Base-by-base conservation (phyloP, 345 rosid species). In the Syzygium oleosum region DNA sequence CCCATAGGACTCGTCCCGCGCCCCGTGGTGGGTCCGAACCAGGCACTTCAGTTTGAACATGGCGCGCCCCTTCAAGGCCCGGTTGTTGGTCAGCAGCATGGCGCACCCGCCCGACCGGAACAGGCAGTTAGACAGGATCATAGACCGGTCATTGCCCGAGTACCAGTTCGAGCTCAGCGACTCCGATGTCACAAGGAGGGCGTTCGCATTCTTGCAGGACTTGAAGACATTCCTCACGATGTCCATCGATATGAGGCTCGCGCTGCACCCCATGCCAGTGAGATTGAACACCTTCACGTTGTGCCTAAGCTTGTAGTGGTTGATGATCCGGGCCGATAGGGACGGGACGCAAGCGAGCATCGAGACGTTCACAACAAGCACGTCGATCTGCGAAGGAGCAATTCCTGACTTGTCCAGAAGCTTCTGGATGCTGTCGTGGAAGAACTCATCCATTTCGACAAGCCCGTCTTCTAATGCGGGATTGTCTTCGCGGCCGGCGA, bases 231-330 rank as follows among this genome's bases (percentile, higher is more conserved):
- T 94, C 8, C 91, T 92, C 49, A 92, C 98, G 51, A 95, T 89
- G 85, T 96, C 96, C 41, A 96, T 59, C 10, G 99, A 94, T n/a
- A 97, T 90, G 52, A 96, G 91, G 89, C 99, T 97, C n/a, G 99
- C 98, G 88, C 99, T 96, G 41, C 99, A 97, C 3, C 99, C 99
- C 98, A 97, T 96, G n/a, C 98, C 98, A 1, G 99, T 91, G 7
- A 97, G 89, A 87, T 95, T 95, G 58, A 85, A 95, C 31, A 91
- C 94, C 89, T 96, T 96, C 23, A 96, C 79, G 86, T 95, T 98
- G 11, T 94, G 92, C 85, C 97, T 94, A 93, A 97, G 88, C 88
- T 95, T 94, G 95, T 94, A 97, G 43, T 38, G 94, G 84, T 95
- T 96, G 21, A 97, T 90, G 87, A 97, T 94, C 79, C 94, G 89